phyloP scores from a whole-genome alignment of 768 basidiomycete genomes.

The Trametes elegans region DNA sequence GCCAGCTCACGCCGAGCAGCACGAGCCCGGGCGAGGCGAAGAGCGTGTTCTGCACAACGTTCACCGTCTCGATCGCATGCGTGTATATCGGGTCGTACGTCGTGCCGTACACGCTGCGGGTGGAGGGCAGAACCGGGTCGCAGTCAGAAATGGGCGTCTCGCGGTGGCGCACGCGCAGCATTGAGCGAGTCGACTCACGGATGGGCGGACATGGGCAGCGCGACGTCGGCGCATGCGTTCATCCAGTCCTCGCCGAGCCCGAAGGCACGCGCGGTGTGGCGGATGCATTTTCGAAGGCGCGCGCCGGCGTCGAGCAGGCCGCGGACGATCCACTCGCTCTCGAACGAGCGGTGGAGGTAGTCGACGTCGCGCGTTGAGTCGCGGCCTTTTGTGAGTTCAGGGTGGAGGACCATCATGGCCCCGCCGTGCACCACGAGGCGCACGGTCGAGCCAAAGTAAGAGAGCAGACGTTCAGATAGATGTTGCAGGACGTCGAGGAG shows the following conservation, averaged over 20 bases:
- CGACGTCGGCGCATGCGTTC: constrained; percentile 72
- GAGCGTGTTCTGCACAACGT: constrained; percentile 53
- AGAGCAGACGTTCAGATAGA: constrained; percentile 48
- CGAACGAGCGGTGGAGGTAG: constrained; percentile 62
- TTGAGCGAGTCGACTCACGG: constrained; percentile 43
- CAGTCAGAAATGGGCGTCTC: background rate
- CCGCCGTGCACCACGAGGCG: constrained; percentile 71
- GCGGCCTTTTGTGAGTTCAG: constrained; percentile 37
- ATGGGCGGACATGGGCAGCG: constrained; percentile 55
- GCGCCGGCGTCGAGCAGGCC: constrained; percentile 52
- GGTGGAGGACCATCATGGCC: constrained; percentile 71
- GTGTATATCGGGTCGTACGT: constrained; percentile 60
- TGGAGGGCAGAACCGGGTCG: background rate
- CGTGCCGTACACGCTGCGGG: constrained; percentile 19
- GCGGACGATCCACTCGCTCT: constrained; percentile 46
- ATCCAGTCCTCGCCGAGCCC: constrained; percentile 68
- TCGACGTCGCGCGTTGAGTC: constrained; percentile 66
- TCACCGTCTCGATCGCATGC: constrained; percentile 49
- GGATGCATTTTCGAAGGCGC: constrained; percentile 56
- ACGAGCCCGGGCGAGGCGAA: constrained; percentile 51
- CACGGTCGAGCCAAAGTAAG: constrained; percentile 49
- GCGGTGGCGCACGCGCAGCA: background rate
- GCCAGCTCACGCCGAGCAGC: constrained; percentile 64
- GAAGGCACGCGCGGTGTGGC: constrained; percentile 49
- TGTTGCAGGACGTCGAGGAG: constrained; percentile 48